Base-by-base conservation (phyloP, 1,284 basidiomycete genomes). In the Moesziomyces aphidis region DNA sequence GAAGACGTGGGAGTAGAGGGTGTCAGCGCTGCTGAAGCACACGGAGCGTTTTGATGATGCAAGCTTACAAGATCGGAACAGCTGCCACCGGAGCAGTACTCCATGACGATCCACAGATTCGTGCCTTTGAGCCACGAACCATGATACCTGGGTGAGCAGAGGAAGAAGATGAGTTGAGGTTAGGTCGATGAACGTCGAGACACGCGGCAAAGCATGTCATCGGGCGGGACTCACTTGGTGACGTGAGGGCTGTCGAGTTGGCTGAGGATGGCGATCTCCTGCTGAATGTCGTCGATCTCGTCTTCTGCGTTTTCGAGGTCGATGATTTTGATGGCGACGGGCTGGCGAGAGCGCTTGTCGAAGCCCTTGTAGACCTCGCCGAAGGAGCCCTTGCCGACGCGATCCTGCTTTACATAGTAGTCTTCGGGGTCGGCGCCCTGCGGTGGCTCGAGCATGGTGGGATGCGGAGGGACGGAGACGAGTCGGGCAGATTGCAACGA, bases 61-160 rank as follows among this genome's bases (percentile, higher is more conserved):
- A 43, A 13, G 69, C 86, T 76, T 55, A 87, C 87, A 56, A 88
- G 72, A 79, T 88, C 88, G 1, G 85, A 86, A 75, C 87, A 88
- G 53, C 86, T 87, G 22, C 88, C 88, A 34, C 88, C 88, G 1
- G 86, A 86, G 74, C 88, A 88, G 73, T 88, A 98, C 90, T 99
- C 97, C 96, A 99, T 99, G 73, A 98, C 93, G 82, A 99, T 98
- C 96, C 96, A 98, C 31, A 99, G 88, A 83, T 95, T 91, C 23
- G 78, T 94, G 21, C 94, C 95, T 85, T 97, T 97, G 82, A 98
- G 88, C 86, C 88, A 98, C 26, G 94, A 96, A 50, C 95, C 96
- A 88, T 97, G 93, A 85, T 97, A 97, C 87, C 93, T 91, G 83
- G 66, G 60, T n/a, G 45, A 50, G 23, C 26, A 19, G 42, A 49